Percentiles rank a stretch among this genome's conserved stretches.
Evolutionary conservation across 108 stramenopile species (phyloP).

Genomic region (Nannochloropsis salina): DNA sequence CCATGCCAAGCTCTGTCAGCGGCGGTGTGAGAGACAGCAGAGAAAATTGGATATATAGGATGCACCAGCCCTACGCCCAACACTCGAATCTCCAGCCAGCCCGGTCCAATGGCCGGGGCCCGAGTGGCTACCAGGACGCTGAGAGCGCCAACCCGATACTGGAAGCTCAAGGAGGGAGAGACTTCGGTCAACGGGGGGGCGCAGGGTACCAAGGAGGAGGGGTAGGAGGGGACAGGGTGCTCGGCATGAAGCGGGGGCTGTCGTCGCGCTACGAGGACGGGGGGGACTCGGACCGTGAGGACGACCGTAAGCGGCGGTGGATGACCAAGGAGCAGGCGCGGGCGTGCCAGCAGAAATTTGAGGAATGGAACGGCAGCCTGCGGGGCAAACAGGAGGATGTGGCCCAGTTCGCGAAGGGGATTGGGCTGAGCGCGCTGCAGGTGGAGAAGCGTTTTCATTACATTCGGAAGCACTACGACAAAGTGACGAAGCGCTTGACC

Average conservation of each 20-base stretch:
- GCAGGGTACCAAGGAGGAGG: background rate
- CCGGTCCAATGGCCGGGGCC: background rate
- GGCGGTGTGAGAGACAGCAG: too few relatives aligned
- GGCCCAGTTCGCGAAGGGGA: background rate
- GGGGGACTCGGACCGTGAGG: background rate
- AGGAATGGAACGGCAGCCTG: background rate
- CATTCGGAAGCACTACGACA: constrained; percentile 15
- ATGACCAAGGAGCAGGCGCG: constrained; percentile 4
- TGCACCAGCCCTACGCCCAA: background rate
- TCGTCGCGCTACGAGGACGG: background rate
- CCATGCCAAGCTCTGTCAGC: too few relatives aligned
- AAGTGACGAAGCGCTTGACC: background rate
- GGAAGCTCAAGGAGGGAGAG: too few relatives aligned
- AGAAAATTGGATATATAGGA: too few relatives aligned
- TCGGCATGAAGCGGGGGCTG: background rate
- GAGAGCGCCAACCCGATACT: background rate
- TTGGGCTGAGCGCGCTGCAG: background rate
- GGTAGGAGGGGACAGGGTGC: background rate
- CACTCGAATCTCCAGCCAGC: background rate
- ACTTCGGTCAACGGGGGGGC: too few relatives aligned
- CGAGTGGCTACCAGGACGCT: background rate
- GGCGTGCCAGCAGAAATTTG: background rate
- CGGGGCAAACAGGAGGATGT: background rate
- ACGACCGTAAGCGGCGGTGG: background rate
- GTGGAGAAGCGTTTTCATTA: constrained; percentile 8